Evolutionary conservation across 495 filamentous ascomycete species (phyloP), one percentile per base, ranked within the genome.

Genomic region (Tuber melanosporum): DNA sequence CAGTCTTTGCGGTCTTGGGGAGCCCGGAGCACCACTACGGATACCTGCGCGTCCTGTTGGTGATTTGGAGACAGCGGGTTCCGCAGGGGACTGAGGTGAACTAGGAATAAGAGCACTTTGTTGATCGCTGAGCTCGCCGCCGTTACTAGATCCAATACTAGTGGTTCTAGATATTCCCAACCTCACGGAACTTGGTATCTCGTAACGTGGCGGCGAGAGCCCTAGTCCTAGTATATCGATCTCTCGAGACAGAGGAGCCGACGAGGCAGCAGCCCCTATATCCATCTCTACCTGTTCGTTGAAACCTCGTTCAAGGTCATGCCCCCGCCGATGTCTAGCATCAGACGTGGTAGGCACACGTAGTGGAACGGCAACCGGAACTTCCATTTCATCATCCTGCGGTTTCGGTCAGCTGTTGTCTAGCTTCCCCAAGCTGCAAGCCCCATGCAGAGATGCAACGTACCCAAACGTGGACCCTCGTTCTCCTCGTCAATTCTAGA

Each of bases 281-380:
- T 97, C 95, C 90, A 97, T 95, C 83, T 96, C 94, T 84, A 96
- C 94, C n/a, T 89, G 82, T 36, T 83, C 79, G 32, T 80, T 76
- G 70, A 82, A 76, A 76, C 83, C 77, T 76, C 77, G 78, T 71
- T 85, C 66, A 73, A 81, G 45, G 76, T 86, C 75, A 73, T 77
- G 70, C 79, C 91, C 86, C 74, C 88, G 85, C 80, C 89, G 88
- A 74, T 90, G 88, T 77, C 89, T 87, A 86, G 92, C 90, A 85
- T 92, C 92, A 39, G 94, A 92, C 26, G 87, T 87, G 66, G 92
- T 92, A 22, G 96, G 91, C 22, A 89, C 88, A 76, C 91, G 90
- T 87, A 99, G 90, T 19, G 95, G 95, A 26, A 97, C 93, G 20
- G 93, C 95, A 72, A 98, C 89, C 9, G 95, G 95, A 15, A 99